Percentiles rank a stretch among this genome's conserved stretches.
These are phyloP conservation scores for Oryza punctata DNA, from an alignment of 176 grass and related monocot genomes.

Conservation along the genomic window DNA sequence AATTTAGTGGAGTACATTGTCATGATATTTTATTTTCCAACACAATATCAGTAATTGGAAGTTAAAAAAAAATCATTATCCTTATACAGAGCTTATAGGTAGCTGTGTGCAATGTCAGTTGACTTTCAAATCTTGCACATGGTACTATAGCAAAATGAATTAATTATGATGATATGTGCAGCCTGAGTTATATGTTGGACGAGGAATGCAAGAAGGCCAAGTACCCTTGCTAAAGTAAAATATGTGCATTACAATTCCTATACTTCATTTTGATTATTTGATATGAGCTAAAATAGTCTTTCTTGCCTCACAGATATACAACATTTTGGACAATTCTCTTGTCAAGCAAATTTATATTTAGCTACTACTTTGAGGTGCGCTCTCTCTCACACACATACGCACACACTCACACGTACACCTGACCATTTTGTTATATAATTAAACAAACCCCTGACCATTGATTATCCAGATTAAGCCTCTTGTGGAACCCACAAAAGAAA, in stretches of 20 bases:
- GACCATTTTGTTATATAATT: background rate
- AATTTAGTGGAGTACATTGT: background rate
- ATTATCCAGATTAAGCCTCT: conserved; percentile 89
- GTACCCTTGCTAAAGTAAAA: conserved; percentile 86
- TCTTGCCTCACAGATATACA: conserved; percentile 68
- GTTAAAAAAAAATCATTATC: background rate
- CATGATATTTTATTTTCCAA: conserved; percentile 18
- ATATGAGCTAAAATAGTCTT: conserved; percentile 38
- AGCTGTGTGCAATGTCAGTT: background rate
- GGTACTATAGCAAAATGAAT: conserved; percentile 23
- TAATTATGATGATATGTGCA: conserved; percentile 49
- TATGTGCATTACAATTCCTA: conserved; percentile 26
- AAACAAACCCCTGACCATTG: background rate
- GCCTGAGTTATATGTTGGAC: conserved; percentile 78
- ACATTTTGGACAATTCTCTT: conserved; percentile 81
- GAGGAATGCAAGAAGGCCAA: conserved; percentile 92
- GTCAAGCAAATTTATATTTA: conserved; percentile 93
- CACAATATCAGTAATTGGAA: background rate
- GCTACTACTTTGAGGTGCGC: conserved; percentile 92
- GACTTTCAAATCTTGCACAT: conserved; percentile 12
- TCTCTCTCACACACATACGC: background rate
- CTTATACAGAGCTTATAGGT: background rate
- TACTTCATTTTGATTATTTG: conserved; percentile 29
- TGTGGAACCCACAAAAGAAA: conserved; percentile 82
- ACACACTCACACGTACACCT: no score